Percentiles rank a stretch among this genome's conserved stretches.
Conservation (phyloP, 2,329 filamentous ascomycete genomes). For the Stagonosporopsis vannaccii region DNA sequence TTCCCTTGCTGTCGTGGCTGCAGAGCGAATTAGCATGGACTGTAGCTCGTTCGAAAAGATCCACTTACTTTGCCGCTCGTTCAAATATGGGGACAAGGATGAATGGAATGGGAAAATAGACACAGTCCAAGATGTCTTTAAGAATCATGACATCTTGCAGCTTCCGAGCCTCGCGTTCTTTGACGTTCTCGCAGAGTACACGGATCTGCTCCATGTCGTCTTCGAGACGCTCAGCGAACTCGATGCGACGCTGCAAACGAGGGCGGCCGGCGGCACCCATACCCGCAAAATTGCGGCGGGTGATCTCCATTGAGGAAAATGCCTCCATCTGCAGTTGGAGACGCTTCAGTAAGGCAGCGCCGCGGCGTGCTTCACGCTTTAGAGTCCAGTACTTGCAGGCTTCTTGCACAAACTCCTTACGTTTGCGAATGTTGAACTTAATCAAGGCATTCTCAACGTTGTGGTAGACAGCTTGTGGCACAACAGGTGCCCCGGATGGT, state of each 20-base stretch:
- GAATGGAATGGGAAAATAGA: slow-evolving; percentile 88
- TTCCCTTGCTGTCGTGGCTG: slow-evolving; percentile 57
- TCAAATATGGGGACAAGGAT: slow-evolving; percentile 80
- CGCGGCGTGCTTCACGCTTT: slow-evolving; percentile 90
- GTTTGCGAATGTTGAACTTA: slow-evolving; percentile 82
- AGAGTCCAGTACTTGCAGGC: slow-evolving; percentile 98
- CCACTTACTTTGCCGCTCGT: slow-evolving; percentile 80
- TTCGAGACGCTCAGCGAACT: slow-evolving; percentile 80
- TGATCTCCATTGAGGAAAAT: slow-evolving; percentile 97
- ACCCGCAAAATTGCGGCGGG: slow-evolving; percentile 90
- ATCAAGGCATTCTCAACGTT: slow-evolving; percentile 83
- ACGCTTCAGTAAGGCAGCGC: slow-evolving; percentile 89
- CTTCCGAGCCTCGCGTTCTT: slow-evolving; percentile 78
- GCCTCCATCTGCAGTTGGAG: slow-evolving; percentile 94
- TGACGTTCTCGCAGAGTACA: slow-evolving; percentile 72
- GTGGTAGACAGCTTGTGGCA: slow-evolving; percentile 86
- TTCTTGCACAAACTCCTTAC: slow-evolving; percentile 91
- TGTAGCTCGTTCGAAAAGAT: background rate
- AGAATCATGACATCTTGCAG: slow-evolving; percentile 79
- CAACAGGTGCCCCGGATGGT: slow-evolving; percentile 92
- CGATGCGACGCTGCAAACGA: slow-evolving; percentile 80
- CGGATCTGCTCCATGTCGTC: slow-evolving; percentile 80
- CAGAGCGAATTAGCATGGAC: slow-evolving; percentile 5
- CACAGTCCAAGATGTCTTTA: slow-evolving; percentile 79
- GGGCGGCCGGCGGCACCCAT: slow-evolving; percentile 87